Evolutionary conservation across 2,329 filamentous ascomycete species (phyloP).

Genomic region (Fusarium pseudocircinatum): DNA sequence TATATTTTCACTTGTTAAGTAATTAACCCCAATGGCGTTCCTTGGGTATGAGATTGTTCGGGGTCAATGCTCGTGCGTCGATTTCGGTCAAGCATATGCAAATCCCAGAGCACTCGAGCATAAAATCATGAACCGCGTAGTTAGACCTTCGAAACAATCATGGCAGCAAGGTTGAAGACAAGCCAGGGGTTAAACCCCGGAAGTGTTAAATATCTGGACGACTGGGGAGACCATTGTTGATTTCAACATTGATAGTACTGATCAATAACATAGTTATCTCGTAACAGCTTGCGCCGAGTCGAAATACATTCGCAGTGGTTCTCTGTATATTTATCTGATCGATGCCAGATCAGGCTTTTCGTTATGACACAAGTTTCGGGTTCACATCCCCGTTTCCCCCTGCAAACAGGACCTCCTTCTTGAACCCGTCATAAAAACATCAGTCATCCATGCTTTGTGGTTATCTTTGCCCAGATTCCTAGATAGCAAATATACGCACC

Average conservation of each 20-base stretch:
- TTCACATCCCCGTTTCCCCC: background rate
- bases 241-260: background rate
- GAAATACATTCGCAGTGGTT: background rate
- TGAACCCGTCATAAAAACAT: background rate
- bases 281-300: background rate
- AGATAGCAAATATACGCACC: background rate
- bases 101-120: background rate
- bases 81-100: background rate
- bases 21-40: background rate
- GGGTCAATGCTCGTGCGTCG: background rate
- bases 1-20: conserved; percentile 26
- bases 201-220: background rate
- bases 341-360: background rate
- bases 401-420: background rate
- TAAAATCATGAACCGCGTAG: background rate
- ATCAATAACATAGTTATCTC: background rate
- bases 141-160: background rate
- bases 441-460: background rate
- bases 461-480: background rate
- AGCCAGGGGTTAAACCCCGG: background rate
- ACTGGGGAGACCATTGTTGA: background rate
- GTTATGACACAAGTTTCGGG: background rate
- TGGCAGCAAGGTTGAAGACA: background rate
- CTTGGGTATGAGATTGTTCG: background rate
- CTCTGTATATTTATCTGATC: background rate